These are phyloP conservation scores for Oxytropis ochrocephala DNA, from an alignment of 306 rosid genomes.

Conservation along the genomic window DNA sequence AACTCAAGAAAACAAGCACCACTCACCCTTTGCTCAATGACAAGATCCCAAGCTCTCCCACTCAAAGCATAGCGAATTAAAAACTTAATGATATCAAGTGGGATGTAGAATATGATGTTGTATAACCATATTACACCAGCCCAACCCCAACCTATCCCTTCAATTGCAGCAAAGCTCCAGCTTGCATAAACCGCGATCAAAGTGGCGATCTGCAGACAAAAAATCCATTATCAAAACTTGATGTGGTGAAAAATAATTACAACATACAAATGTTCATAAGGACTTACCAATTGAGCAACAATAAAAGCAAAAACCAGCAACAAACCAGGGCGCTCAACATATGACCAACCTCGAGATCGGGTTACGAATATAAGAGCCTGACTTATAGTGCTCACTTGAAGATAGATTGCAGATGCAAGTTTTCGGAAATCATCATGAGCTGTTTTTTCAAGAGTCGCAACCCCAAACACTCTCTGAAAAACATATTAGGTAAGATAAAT, in stretches of 20 bases:
- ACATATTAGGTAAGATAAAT: slow-evolving; percentile 14
- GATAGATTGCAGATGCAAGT: slow-evolving; percentile 92
- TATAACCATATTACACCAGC: slow-evolving; percentile 98
- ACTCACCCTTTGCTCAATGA: slow-evolving; percentile 91
- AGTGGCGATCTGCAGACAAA: slow-evolving; percentile 71
- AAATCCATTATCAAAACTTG: slow-evolving; percentile 12
- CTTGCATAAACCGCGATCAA: slow-evolving; percentile 89
- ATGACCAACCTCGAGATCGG: slow-evolving; percentile 95
- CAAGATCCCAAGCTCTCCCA: slow-evolving; percentile 99
- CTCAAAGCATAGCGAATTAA: slow-evolving; percentile 80
- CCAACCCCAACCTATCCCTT: slow-evolving; percentile 99
- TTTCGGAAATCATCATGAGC: slow-evolving; percentile 81
- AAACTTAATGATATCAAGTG: slow-evolving; percentile 85
- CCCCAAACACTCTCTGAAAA: slow-evolving; percentile 80
- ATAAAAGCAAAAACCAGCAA: slow-evolving; percentile 67
- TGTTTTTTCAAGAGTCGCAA: slow-evolving; percentile 66
- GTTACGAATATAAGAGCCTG: slow-evolving; percentile 99
- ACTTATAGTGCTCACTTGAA: slow-evolving; percentile 97
- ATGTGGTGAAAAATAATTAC: neutral
- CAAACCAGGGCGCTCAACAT: slow-evolving; percentile 84
- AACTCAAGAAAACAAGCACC: slow-evolving; percentile 15
- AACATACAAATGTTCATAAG: neutral
- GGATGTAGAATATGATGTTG: slow-evolving; percentile 78
- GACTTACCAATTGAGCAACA: slow-evolving; percentile 85
- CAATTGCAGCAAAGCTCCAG: slow-evolving; percentile 93